Conservation (phyloP, 306 rosid genomes). For the Coriaria nepalensis region DNA sequence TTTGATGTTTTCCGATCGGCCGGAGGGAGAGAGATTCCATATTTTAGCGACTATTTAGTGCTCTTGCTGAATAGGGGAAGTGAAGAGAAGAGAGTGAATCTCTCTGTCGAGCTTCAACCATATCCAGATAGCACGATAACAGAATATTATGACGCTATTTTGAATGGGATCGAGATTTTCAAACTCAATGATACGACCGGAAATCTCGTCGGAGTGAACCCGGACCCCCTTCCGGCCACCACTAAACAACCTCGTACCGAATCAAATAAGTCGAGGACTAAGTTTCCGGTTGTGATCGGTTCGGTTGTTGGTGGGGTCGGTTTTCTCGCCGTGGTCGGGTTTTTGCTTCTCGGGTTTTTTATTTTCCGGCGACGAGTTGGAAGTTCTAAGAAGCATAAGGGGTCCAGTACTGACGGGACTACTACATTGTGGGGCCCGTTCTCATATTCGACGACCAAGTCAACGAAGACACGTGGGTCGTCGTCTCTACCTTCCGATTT, state of each 20-base stretch:
- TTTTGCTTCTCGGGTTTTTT: background rate
- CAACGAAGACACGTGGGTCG: conserved; percentile 6
- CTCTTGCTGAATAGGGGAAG: rapidly evolving
- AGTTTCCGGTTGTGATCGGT: conserved; percentile 1
- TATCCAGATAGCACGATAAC: background rate
- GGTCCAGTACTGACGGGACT: background rate
- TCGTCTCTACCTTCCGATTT: conserved; percentile 8
- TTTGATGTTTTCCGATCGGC: conserved; percentile 18
- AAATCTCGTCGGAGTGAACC: conserved; percentile 30
- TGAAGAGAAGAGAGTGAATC: conserved; percentile 7
- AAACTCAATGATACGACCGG: conserved; percentile 9
- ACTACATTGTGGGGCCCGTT: conserved; percentile 5
- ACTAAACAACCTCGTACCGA: background rate
- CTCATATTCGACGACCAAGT: conserved; percentile 3
- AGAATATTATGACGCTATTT: background rate
- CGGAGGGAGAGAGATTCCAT: background rate
- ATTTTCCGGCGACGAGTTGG: background rate
- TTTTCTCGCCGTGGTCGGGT: background rate
- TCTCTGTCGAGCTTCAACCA: conserved; percentile 17
- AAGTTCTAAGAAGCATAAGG: background rate
- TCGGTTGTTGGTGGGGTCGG: conserved; percentile 8
- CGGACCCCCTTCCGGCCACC: conserved; percentile 9
- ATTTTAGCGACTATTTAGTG: conserved; percentile 14
- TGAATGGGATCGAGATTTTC: conserved; percentile 45
- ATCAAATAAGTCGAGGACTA: rapidly evolving